These are phyloP conservation scores for Aspergillus fijiensis DNA, from an alignment of 2,329 filamentous ascomycete species.

Conservation along the genomic window DNA sequence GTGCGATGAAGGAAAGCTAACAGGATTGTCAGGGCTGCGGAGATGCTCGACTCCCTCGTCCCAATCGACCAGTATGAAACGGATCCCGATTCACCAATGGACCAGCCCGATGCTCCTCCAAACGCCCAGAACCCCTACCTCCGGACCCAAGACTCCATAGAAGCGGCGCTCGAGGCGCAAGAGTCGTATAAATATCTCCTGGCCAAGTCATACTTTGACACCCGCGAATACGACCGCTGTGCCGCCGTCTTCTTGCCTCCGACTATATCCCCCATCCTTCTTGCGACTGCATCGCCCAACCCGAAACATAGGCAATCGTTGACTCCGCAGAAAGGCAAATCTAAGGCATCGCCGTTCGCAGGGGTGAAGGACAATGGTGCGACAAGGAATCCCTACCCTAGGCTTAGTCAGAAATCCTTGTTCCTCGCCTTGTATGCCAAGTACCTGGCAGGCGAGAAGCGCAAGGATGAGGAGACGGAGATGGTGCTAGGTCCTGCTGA, in stretches of 20 bases:
- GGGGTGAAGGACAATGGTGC: constrained; percentile 36
- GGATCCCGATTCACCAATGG: constrained; percentile 60
- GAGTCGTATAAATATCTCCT: constrained; percentile 83
- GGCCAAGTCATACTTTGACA: constrained; percentile 93
- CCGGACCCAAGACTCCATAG: constrained; percentile 64
- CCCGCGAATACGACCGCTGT: constrained; percentile 90
- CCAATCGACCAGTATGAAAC: constrained; percentile 57
- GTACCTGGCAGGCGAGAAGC: constrained; percentile 90
- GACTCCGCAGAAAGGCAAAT: constrained; percentile 59
- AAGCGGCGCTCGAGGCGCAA: constrained; percentile 72
- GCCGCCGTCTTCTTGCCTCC: constrained; percentile 85
- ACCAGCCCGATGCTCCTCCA: constrained; percentile 50
- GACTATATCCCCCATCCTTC: constrained; percentile 67
- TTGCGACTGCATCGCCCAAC: constrained; percentile 42
- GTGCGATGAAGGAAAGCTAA: constrained; percentile 12
- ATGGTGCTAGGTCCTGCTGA: constrained; percentile 96
- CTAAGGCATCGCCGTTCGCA: constrained; percentile 50
- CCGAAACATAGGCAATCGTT: constrained; percentile 41
- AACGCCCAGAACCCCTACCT: constrained; percentile 52
- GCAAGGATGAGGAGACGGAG: constrained; percentile 93
- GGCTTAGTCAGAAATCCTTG: constrained; percentile 82
- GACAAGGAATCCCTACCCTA: constrained; percentile 44
- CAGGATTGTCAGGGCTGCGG: constrained; percentile 70
- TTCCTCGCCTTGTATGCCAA: constrained; percentile 93
- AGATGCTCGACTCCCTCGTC: constrained; percentile 82